A percentile compares a stretch with the other conserved stretches of the same genome.
These are phyloP conservation scores for Penicillium subrubescens DNA, from an alignment of 495 filamentous ascomycete genomes.

Conservation along the genomic window DNA sequence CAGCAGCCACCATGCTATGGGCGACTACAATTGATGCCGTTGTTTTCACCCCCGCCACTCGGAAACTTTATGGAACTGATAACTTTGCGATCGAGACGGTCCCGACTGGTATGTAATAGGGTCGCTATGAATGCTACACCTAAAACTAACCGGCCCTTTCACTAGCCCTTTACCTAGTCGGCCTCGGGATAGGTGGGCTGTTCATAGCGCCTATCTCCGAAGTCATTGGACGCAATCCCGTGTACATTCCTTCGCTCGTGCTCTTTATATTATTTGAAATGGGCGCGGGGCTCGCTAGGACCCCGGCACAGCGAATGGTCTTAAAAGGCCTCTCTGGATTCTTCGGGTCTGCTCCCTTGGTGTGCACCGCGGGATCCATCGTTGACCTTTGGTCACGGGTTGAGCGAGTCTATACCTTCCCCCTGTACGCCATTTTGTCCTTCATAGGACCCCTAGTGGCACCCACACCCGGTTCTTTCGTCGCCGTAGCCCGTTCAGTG, in stretches of 20 bases:
- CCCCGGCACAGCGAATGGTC: constrained; percentile 38
- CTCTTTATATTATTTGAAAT: constrained; percentile 50
- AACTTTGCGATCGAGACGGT: constrained; percentile 18
- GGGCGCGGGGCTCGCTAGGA: constrained; percentile 42
- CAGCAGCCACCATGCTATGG: constrained; percentile 47
- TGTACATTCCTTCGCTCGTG: constrained; percentile 42
- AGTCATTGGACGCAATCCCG: constrained; percentile 54
- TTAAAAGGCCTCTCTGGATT: constrained; percentile 46
- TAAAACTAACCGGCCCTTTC: constrained; percentile 9
- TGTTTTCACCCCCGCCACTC: constrained; percentile 18
- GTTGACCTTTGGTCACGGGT: constrained; percentile 46
- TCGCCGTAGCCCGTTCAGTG: constrained; percentile 26
- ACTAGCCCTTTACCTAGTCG: constrained; percentile 51
- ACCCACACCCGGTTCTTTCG: constrained; percentile 44
- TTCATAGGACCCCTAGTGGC: constrained; percentile 52
- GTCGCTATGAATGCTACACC: constrained; percentile 33
- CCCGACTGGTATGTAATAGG: constrained; percentile 29
- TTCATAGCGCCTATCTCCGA: constrained; percentile 52
- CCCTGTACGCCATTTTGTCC: constrained; percentile 40
- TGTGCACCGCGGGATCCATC: constrained; percentile 36
- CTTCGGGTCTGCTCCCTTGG: constrained; percentile 48
- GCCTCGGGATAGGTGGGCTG: constrained; percentile 52
- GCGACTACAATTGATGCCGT: constrained; percentile 51
- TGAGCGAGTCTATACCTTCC: constrained; percentile 43
- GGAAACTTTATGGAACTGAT: constrained; percentile 7